Conservation (phyloP, 2,329 filamentous ascomycete genomes). For the Fusarium globosum region DNA sequence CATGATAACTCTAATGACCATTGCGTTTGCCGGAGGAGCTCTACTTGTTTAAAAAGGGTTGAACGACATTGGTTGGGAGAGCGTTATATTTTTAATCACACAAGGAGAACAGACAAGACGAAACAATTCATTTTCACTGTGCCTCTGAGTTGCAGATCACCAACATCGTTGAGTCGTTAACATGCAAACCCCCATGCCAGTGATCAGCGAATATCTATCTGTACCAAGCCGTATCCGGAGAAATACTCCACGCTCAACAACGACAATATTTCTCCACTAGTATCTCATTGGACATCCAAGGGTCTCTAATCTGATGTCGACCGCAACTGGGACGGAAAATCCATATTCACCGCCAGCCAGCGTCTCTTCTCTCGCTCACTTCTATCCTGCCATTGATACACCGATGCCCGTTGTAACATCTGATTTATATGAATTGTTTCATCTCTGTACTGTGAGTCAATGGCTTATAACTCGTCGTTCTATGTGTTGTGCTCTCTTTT, state of each 20-base stretch:
- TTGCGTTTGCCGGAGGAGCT: conserved; percentile 47
- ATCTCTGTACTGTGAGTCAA: conserved; percentile 11
- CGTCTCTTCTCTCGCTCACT: conserved; percentile 7
- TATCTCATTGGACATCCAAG: conserved; percentile 27
- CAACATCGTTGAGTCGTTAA: background rate
- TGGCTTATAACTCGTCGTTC: conserved; percentile 10
- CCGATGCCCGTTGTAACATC: background rate
- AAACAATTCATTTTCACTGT: conserved; percentile 4
- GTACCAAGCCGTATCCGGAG: conserved; percentile 35
- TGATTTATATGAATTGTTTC: conserved; percentile 4
- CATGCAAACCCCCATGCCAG: background rate
- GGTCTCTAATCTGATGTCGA: conserved; percentile 13
- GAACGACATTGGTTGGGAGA: background rate
- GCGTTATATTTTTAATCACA: conserved; percentile 7
- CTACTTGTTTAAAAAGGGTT: conserved; percentile 42
- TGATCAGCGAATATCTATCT: background rate
- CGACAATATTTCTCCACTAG: conserved; percentile 28
- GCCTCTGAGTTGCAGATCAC: conserved; percentile 4
- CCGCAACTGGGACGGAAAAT: background rate
- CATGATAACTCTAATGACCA: conserved; percentile 42
- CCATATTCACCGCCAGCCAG: conserved; percentile 33
- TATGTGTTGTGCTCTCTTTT: background rate
- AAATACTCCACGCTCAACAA: conserved; percentile 29
- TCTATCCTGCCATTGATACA: conserved; percentile 1
- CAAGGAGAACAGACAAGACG: background rate